Conservation (phyloP, 129 eudicot genomes). For the Centrapalus pauciflorus region DNA sequence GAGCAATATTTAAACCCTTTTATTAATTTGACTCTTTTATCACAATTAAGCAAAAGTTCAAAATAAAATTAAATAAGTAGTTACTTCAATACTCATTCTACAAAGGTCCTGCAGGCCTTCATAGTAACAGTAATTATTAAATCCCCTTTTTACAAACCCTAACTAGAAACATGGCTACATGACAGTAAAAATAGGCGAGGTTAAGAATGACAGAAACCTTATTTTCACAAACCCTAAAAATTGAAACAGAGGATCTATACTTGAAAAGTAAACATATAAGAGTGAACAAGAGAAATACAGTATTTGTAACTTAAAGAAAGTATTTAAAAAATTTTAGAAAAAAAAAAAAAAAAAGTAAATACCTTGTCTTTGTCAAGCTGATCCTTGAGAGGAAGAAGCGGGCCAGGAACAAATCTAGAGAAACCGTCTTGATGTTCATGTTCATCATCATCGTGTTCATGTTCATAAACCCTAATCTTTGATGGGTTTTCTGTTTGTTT, state of each 20-base stretch:
- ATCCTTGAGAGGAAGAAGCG: slow-evolving; percentile 75
- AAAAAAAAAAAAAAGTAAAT: background rate
- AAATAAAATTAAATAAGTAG: no score
- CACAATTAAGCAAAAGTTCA: slow-evolving; percentile 7
- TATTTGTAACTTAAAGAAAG: background rate
- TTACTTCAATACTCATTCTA: slow-evolving; percentile 3
- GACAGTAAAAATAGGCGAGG: background rate
- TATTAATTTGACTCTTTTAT: background rate
- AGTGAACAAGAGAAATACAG: background rate
- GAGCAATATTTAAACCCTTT: slow-evolving; percentile 14
- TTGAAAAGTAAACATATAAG: background rate
- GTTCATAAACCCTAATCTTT: slow-evolving; percentile 15
- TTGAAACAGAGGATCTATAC: background rate
- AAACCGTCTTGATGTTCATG: slow-evolving; percentile 35
- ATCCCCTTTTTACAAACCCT: slow-evolving; percentile 15
- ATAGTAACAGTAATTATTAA: background rate
- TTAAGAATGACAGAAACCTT: background rate
- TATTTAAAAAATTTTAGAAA: background rate
- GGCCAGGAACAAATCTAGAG: slow-evolving; percentile 65
- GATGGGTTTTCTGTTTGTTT: slow-evolving; percentile 25
- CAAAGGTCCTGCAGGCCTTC: background rate
- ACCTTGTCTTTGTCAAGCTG: slow-evolving; percentile 95
- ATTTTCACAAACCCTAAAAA: slow-evolving; percentile 13
- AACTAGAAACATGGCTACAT: slow-evolving; percentile 5
- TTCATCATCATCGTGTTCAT: slow-evolving; percentile 18